phyloP scores from a whole-genome alignment of 257 asterid genomes.

The Fraxinus quadrangulata region DNA sequence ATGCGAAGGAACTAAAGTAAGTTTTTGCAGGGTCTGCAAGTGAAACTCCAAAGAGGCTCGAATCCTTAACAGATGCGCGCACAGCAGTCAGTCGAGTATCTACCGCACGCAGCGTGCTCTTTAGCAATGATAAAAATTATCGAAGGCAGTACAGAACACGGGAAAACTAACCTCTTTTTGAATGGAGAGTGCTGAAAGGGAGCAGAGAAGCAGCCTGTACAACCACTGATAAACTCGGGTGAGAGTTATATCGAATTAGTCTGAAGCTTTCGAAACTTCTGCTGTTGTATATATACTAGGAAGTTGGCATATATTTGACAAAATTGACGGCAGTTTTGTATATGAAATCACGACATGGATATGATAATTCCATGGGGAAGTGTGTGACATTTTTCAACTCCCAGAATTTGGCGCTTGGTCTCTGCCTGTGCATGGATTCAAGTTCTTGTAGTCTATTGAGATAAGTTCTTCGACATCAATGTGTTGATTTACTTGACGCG shows the following conservation, averaged over 20 bases:
- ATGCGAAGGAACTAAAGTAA: slow-evolving; percentile 45
- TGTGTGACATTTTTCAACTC: too few species aligned
- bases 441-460: neutral
- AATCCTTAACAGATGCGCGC: slow-evolving; percentile 54
- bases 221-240: slow-evolving; percentile 50
- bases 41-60: slow-evolving; percentile 57
- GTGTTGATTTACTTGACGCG: too few species aligned
- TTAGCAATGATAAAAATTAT: too few species aligned
- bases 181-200: slow-evolving; percentile 51
- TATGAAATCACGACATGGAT: slow-evolving; percentile 40
- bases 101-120: too few species aligned
- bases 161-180: slow-evolving; percentile 60
- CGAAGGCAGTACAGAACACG: neutral
- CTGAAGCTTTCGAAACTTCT: slow-evolving; percentile 22
- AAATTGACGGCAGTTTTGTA: slow-evolving; percentile 22
- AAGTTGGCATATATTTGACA: slow-evolving; percentile 29
- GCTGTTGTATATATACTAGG: slow-evolving; percentile 30
- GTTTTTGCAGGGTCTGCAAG: slow-evolving; percentile 34
- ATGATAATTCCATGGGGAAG: slow-evolving; percentile 45
- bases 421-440: slow-evolving; percentile 39
- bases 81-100: too few species aligned
- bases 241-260: slow-evolving; percentile 20
- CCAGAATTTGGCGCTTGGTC: neutral
- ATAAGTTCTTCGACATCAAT: too few species aligned
- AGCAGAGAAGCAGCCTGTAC: slow-evolving; percentile 70